These are phyloP conservation scores for Kwoniella sp. DNA, from an alignment of 768 basidiomycete species.

Conservation along the genomic window DNA sequence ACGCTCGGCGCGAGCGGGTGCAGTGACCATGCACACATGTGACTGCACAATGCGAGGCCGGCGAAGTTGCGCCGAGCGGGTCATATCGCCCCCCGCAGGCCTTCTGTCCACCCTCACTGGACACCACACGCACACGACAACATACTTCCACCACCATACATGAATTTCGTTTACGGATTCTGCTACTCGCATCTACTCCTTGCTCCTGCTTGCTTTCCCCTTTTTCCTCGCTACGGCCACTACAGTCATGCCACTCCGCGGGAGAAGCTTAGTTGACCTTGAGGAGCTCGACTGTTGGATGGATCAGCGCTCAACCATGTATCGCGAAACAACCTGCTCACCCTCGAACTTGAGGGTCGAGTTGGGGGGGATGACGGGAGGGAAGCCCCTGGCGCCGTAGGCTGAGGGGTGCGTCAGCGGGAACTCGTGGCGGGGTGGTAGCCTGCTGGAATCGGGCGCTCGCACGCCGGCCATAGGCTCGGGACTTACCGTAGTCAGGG, in stretches of 20 bases:
- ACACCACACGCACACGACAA: too few species aligned
- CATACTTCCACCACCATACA: background rate
- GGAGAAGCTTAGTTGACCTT: slow-evolving; percentile 31
- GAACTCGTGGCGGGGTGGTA: too few species aligned
- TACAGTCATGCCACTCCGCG: background rate
- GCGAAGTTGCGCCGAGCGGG: too few species aligned
- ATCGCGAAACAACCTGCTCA: slow-evolving; percentile 7
- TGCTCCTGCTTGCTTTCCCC: background rate
- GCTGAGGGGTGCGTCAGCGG: slow-evolving; percentile 17
- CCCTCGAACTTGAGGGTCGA: slow-evolving; percentile 49
- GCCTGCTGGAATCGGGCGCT: too few species aligned
- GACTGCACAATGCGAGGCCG: too few species aligned
- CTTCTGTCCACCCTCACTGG: too few species aligned
- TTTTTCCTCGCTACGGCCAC: background rate
- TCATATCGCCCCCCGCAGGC: too few species aligned
- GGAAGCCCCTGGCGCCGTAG: slow-evolving; percentile 45
- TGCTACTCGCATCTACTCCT: background rate
- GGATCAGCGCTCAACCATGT: background rate
- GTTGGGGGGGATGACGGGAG: slow-evolving; percentile 50
- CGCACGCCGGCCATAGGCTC: too few species aligned
- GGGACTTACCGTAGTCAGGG: slow-evolving; percentile 48
- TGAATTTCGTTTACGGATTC: background rate
- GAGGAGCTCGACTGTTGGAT: slow-evolving; percentile 33
- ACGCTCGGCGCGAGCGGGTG: too few species aligned
- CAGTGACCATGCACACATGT: too few species aligned